These are phyloP conservation scores for Bolboschoenus planiculmis DNA, from an alignment of 176 grass and related monocot genomes.

Conservation along the genomic window DNA sequence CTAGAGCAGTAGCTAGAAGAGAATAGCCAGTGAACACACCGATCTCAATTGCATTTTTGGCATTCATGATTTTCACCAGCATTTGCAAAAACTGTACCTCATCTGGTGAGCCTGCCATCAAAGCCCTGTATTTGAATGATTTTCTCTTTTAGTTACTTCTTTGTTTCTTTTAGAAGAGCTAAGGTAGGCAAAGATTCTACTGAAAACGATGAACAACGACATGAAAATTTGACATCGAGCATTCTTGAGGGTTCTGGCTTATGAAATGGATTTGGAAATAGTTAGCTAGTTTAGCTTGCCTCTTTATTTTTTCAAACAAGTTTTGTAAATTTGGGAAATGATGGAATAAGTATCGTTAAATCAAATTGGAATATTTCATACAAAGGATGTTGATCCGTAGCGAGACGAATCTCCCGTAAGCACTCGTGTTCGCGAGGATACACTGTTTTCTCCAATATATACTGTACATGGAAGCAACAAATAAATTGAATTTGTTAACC, in stretches of 20 bases:
- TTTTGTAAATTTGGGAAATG: not conserved
- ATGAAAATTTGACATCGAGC: not conserved
- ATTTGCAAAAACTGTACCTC: slow-evolving; percentile 41
- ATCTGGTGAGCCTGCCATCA: slow-evolving; percentile 46
- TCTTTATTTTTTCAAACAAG: not conserved
- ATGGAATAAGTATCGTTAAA: not conserved
- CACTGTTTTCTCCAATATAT: slow-evolving; percentile 58
- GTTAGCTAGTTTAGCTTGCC: not conserved
- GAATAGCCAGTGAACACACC: slow-evolving; percentile 79
- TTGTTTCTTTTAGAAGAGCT: not conserved
- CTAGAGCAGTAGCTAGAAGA: slow-evolving; percentile 59
- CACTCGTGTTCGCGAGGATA: slow-evolving; percentile 57
- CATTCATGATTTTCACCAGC: slow-evolving; percentile 64
- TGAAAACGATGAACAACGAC: not conserved
- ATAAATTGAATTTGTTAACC: not conserved
- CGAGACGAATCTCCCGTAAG: slow-evolving; percentile 57
- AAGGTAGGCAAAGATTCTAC: too few species aligned
- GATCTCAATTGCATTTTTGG: slow-evolving; percentile 61
- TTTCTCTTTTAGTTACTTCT: not conserved
- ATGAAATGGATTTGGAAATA: not conserved
- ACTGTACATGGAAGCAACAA: slow-evolving; percentile 17
- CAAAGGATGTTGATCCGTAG: slow-evolving; percentile 36
- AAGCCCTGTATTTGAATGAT: slow-evolving; percentile 9
- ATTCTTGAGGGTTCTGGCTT: not conserved
- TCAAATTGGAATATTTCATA: slow-evolving; percentile 9